Conservation (phyloP, 495 filamentous ascomycete genomes). For the Neurospora sp. region DNA sequence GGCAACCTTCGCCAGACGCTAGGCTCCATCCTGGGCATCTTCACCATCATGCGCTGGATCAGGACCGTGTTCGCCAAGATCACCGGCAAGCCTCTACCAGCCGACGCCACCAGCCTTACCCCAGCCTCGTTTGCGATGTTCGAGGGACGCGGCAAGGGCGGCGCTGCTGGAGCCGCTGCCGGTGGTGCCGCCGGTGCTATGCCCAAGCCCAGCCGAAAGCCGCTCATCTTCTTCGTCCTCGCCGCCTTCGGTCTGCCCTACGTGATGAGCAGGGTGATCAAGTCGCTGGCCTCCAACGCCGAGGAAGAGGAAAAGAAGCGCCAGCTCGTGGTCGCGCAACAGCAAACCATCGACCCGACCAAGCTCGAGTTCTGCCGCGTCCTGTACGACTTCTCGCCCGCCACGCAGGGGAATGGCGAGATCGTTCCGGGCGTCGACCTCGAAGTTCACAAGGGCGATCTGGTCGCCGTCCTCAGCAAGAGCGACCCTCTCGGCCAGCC, state of each 20-base stretch:
- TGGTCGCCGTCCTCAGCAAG: conserved; percentile 91
- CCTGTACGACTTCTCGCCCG: conserved; percentile 85
- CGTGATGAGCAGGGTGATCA: conserved; percentile 90
- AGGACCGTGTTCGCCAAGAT: conserved; percentile 83
- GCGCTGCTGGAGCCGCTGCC: conserved; percentile 15
- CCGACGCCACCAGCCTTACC: conserved; percentile 73
- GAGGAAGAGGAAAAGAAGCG: conserved; percentile 66
- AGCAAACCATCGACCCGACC: conserved; percentile 59
- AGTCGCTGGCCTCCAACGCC: conserved; percentile 67
- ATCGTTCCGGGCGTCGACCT: conserved; percentile 70
- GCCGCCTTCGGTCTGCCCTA: conserved; percentile 94
- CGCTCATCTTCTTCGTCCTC: conserved; percentile 88
- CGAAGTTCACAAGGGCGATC: conserved; percentile 86
- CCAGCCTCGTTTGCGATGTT: conserved; percentile 85
- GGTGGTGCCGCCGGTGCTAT: conserved; percentile 39
- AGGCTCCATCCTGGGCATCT: conserved; percentile 89
- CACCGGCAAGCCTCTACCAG: conserved; percentile 87
- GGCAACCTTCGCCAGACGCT: conserved; percentile 88
- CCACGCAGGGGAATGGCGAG: conserved; percentile 44
- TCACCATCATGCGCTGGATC: conserved; percentile 89
- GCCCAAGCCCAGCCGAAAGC: conserved; percentile 78
- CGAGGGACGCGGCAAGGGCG: conserved; percentile 44
- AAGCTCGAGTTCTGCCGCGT: conserved; percentile 94
- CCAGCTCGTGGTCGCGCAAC: conserved; percentile 35
- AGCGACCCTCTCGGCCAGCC: conserved; percentile 85